Conservation (phyloP, 176 grass and related monocot species). For the Carex pumila region DNA sequence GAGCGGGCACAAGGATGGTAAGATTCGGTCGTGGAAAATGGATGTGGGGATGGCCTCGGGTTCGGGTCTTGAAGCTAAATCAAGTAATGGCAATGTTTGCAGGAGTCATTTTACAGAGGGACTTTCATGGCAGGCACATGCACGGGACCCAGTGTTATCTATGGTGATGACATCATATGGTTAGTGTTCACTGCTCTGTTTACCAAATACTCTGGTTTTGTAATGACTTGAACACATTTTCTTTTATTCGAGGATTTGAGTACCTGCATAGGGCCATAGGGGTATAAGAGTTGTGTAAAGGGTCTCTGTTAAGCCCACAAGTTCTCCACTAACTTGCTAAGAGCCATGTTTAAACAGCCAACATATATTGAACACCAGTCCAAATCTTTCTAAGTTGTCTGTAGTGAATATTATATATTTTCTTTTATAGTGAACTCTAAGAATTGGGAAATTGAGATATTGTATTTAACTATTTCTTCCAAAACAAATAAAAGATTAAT, state of each 20-base stretch:
- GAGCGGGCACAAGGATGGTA: conserved; percentile 91
- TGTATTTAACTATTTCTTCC: not conserved
- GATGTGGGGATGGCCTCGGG: conserved; percentile 32
- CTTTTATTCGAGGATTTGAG: not conserved
- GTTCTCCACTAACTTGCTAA: not conserved
- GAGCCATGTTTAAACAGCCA: not conserved
- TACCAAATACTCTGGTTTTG: not conserved
- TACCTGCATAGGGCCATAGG: not conserved
- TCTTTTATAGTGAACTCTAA: not conserved
- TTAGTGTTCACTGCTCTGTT: conserved; percentile 30
- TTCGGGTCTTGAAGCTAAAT: conserved; percentile 15
- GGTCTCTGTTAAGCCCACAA: not conserved
- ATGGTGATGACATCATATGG: conserved; percentile 77
- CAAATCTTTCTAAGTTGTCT: not conserved
- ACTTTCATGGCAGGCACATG: conserved; percentile 84
- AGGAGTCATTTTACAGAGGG: conserved; percentile 47
- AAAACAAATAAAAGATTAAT: conserved; percentile 10
- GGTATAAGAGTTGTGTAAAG: not conserved
- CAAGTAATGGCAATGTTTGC: conserved; percentile 19
- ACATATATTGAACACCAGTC: not conserved
- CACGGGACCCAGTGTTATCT: conserved; percentile 62
- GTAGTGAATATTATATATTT: not conserved
- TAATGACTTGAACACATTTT: not conserved
- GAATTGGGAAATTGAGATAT: conserved; percentile 2
- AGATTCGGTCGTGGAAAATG: conserved; percentile 80